Evolutionary conservation across 345 rosid genomes (phyloP), one percentile per base, ranked within the genome.

Genomic region (Brassica incana): DNA sequence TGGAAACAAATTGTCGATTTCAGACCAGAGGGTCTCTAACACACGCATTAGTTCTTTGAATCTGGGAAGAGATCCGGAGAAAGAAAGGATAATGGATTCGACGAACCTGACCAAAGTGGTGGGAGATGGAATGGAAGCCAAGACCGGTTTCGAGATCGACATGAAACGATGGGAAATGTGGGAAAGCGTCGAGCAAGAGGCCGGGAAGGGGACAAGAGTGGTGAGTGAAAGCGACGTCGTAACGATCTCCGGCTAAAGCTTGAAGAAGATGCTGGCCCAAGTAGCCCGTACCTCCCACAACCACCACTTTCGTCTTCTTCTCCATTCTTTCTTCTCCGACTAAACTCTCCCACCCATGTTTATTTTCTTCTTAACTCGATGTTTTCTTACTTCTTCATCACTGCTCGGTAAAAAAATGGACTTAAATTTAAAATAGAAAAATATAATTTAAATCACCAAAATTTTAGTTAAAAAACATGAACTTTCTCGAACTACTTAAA

Each of bases 201-300:
- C 38, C 85, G 27, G 91, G 87, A 60, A 84, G 86, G 23, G 87
- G 89, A 50, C 69, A 69, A 79, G 95, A 89, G 73, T 84, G 88
- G 83, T 89, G 74, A 23, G 92, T 89, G 77, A 88, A 91, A 66
- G 95, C 91, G 52, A 92, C 72, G 64, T 86, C 86, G 80, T 73
- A 86, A 48, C 81, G 67, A 73, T 72, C 78, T 74, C 43, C 84
- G 9, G 87, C 78, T 54, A 88, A 60, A 12, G 80, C 84, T 82
- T 85, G 86, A 71, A 95, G 80, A n/a, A 95, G 72, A 80, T 95
- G 99, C 82, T 95, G 97, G 15, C 97, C 97, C 80, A 95, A 74
- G 87, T 95, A 95, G 6, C 99, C 99, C 0, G 88, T 95, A 56
- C 97, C 97, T 35, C 99, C 97, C 4, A 92, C 90, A 43, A 95